Percentiles rank a stretch among this genome's conserved stretches.
Evolutionary conservation across 2,329 filamentous ascomycete species (phyloP).

Genomic region (Fonsecaea pedrosoi): DNA sequence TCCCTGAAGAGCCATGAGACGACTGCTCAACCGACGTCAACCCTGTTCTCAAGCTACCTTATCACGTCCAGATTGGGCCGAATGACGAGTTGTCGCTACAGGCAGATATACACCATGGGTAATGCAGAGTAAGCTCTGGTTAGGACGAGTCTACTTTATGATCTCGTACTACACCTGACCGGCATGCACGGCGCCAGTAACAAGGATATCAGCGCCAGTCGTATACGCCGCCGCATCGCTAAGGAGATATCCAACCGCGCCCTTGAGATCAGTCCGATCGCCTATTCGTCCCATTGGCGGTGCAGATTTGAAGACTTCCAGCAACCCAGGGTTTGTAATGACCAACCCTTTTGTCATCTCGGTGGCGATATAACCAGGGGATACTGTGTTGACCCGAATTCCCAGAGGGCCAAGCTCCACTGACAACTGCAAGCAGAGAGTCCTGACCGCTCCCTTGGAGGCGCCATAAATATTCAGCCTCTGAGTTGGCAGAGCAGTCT

Average conservation of each 20-base stretch:
- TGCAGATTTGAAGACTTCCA: slow-evolving; percentile 28
- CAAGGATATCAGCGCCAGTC: slow-evolving; percentile 47
- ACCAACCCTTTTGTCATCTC: slow-evolving; percentile 55
- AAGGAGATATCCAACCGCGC: slow-evolving; percentile 51
- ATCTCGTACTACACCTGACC: slow-evolving; percentile 29
- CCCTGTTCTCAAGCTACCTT: not conserved
- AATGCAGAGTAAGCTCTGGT: not conserved
- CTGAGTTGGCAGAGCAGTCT: slow-evolving; percentile 43
- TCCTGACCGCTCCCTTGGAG: slow-evolving; percentile 52
- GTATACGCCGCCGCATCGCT: slow-evolving; percentile 52
- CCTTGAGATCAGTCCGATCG: slow-evolving; percentile 50
- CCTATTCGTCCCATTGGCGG: slow-evolving; percentile 42
- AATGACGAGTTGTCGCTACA: not conserved
- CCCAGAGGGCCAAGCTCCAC: slow-evolving; percentile 59
- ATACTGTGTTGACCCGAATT: slow-evolving; percentile 57
- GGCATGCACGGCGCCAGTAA: slow-evolving; percentile 49
- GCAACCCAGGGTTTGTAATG: slow-evolving; percentile 28
- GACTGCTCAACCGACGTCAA: not conserved
- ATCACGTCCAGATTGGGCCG: not conserved
- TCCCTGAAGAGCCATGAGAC: slow-evolving; percentile 18
- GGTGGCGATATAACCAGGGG: slow-evolving; percentile 53
- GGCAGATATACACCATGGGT: not conserved
- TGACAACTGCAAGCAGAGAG: slow-evolving; percentile 50
- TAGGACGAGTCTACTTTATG: not conserved
- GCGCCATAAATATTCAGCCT: slow-evolving; percentile 43